phyloP scores from a whole-genome alignment of 495 filamentous ascomycete genomes.

The Hyaloscypha hepaticicola region DNA sequence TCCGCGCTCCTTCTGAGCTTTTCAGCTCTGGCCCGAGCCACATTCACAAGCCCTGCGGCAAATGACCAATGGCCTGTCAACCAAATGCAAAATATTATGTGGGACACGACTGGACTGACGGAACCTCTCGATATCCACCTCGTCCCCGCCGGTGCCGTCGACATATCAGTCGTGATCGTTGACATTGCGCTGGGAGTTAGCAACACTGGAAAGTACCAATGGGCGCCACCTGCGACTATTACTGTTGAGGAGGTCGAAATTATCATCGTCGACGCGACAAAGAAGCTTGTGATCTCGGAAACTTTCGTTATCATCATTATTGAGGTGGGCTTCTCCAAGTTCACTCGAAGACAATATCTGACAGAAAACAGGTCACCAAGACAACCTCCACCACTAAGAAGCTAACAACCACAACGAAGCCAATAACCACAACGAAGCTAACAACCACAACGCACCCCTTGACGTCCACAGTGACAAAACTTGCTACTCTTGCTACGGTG shows the following conservation, averaged over 20 bases:
- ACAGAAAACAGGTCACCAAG: neutral
- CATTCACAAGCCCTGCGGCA: slow-evolving; percentile 1
- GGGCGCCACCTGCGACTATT: neutral
- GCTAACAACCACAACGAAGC: neutral
- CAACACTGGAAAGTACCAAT: slow-evolving; percentile 7
- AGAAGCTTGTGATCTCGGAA: slow-evolving; percentile 5
- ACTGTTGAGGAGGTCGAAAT: slow-evolving; percentile 2
- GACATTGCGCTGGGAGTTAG: neutral
- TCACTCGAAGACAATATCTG: neutral
- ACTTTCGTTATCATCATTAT: neutral
- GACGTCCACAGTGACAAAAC: neutral
- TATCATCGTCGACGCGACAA: slow-evolving; percentile 10
- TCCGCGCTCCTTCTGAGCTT: neutral
- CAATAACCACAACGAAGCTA: neutral
- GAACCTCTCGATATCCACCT: neutral
- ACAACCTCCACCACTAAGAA: neutral
- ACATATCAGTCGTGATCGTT: slow-evolving; percentile 3
- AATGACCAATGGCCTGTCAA: neutral
- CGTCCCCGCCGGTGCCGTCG: slow-evolving; percentile 1
- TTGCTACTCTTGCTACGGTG: neutral
- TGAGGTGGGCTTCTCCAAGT: neutral
- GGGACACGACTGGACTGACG: slow-evolving; percentile 3
- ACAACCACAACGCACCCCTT: neutral
- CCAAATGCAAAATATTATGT: neutral
- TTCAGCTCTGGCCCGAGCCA: slow-evolving; percentile 3